Base-by-base conservation (phyloP, 495 filamentous ascomycete species). In the Cudoniella acicularis region DNA sequence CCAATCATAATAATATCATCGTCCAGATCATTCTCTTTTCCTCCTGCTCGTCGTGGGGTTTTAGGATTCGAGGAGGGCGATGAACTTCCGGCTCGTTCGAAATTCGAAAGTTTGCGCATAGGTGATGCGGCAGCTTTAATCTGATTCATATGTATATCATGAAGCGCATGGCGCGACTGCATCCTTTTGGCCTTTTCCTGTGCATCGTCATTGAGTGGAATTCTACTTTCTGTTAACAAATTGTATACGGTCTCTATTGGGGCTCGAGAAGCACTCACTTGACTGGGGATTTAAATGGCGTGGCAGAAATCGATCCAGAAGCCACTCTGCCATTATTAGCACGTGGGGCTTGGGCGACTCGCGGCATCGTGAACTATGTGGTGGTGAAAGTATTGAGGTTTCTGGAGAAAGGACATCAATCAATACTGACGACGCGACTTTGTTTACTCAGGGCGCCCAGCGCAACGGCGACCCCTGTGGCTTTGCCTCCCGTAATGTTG, bases 151-250 rank as follows among this genome's bases (percentile, higher is more conserved):
- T 98, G 95, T 56, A 87, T 84, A 69, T 95, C 88, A 71, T 97
- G 90, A 41, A 89, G 83, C 43, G 90, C 91, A 67, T 92, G 90
- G 64, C 94, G 85, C 54, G 90, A 89, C 67, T 96, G 90, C 64
- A 91, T 78, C 25, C 95, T 87, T 65, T 87, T 86, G 36, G 91
- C 91, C 73, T 96, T 97, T 71, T 99, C 94, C 53, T 84, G 84
- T 59, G 84, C 83, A 75, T 99, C 94, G 81, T 99, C 94, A 73
- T 98, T 97, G 42, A 99, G 81, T 10, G 95, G 93, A 55, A 98
- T 95, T 47, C 75, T 81, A 54, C 47, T 22, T 45, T 52, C 46
- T 46, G 55, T 66, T 58, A 41, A 62, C 45, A 42, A 36, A 42
- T 23, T 52, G 20, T 52, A 10, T 47, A 42, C 27, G 2, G 47